Evolutionary conservation across 2,329 filamentous ascomycete genomes (phyloP).

Genomic region (Tothia fuscella): DNA sequence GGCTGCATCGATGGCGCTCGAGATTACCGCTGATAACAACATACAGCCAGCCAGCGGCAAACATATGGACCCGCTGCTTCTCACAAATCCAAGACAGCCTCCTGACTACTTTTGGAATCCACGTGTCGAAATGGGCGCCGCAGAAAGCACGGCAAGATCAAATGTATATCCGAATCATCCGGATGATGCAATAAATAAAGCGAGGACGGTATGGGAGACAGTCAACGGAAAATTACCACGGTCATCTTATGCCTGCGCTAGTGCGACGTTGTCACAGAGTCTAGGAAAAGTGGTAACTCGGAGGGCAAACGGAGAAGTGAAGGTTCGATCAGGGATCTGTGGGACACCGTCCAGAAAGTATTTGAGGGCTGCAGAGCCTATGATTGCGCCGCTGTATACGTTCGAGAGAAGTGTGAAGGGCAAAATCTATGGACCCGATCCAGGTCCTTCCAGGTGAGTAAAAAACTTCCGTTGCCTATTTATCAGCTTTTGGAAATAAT

Average conservation of each 20-base stretch:
- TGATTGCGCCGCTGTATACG: constrained; percentile 2
- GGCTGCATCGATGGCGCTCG: constrained; percentile 1
- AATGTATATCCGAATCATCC: constrained; percentile 1
- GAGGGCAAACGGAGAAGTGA: neutral
- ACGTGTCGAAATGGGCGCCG: constrained; percentile 5
- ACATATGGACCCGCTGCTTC: constrained; percentile 7
- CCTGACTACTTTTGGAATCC: constrained; percentile 8
- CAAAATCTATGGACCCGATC: no score
- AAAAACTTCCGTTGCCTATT: no score
- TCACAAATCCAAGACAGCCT: neutral
- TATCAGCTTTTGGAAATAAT: no score
- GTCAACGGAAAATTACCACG: constrained; percentile 5
- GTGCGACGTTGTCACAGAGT: neutral
- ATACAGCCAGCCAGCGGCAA: neutral
- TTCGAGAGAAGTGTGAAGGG: no score
- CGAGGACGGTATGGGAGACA: neutral
- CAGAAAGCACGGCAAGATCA: neutral
- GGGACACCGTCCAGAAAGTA: constrained; percentile 3
- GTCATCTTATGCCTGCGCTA: constrained; percentile 3
- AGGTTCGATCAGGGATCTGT: constrained; percentile 2
- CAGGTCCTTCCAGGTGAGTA: no score
- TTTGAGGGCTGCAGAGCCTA: constrained; percentile 3
- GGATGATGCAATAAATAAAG: neutral
- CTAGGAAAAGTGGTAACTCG: neutral
- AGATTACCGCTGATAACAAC: neutral